Conservation (phyloP, 768 basidiomycete species). For the Lactifluus echinatus region DNA sequence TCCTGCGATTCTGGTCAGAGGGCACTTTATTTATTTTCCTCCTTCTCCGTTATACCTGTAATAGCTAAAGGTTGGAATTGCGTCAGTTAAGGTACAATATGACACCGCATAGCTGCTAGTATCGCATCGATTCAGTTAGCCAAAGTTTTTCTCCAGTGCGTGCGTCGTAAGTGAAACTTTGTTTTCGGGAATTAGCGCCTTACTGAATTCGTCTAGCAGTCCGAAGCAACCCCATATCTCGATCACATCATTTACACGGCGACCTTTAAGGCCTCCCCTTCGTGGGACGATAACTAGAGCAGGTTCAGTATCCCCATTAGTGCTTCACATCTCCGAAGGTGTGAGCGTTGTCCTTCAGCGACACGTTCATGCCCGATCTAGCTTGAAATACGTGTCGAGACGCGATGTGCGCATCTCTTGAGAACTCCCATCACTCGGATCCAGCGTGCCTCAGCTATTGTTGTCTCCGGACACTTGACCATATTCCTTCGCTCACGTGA, state of each 20-base stretch:
- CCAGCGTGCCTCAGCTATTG: not conserved
- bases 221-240: conserved; percentile 17
- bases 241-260: conserved; percentile 16
- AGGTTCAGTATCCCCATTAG: conserved; percentile 1
- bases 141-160: conserved; percentile 1
- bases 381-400: conserved; percentile 1
- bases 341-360: not conserved
- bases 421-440: not conserved
- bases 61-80: too few species aligned
- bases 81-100: not conserved
- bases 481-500: not conserved
- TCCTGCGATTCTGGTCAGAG: not conserved
- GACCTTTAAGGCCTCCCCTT: conserved; percentile 10
- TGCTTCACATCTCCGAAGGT: not conserved
- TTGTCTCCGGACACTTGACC: not conserved
- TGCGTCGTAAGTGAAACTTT: conserved; percentile 10
- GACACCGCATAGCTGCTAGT: not conserved
- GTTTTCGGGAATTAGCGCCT: conserved; percentile 15
- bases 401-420: not conserved
- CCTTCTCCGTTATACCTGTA: not conserved
- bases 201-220: conserved; percentile 15
- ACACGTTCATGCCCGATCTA: not conserved
- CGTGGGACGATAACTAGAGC: not conserved
- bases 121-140: not conserved
- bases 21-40: not conserved